Evolutionary conservation across 164 flowering plant genomes (phyloP).

Genomic region (Brasenia schreberi): DNA sequence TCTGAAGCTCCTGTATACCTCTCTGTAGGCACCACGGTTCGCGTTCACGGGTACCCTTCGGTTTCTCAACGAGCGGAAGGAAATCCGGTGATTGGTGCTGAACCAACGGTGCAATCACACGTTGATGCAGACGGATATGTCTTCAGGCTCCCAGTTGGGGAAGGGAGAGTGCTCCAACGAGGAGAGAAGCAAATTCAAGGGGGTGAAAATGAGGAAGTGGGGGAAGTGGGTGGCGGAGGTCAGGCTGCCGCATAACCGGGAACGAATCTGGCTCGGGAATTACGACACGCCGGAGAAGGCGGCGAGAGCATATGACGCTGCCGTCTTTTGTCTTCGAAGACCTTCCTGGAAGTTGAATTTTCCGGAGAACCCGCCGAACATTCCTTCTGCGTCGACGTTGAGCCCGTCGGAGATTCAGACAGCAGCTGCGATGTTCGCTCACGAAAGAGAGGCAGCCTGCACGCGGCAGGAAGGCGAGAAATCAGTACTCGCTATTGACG

Average conservation of each 20-base stretch:
- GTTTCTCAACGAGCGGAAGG: too few species aligned
- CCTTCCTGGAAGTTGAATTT: conserved; percentile 25
- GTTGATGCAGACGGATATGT: background rate
- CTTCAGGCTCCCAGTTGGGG: background rate
- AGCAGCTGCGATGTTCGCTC: conserved; percentile 23
- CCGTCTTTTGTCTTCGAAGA: conserved; percentile 26
- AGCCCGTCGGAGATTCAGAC: conserved; percentile 23
- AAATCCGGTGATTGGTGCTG: too few species aligned
- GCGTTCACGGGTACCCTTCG: too few species aligned
- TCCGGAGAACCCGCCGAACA: conserved; percentile 21
- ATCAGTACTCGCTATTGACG: background rate
- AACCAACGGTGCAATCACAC: background rate
- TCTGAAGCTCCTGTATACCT: too few species aligned
- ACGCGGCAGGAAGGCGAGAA: background rate
- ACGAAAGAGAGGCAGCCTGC: background rate
- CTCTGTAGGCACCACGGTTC: too few species aligned
- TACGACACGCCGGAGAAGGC: conserved; percentile 31
- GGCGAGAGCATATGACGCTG: conserved; percentile 39
- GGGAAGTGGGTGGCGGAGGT: conserved; percentile 41
- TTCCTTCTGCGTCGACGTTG: conserved; percentile 7
- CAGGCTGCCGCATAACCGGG: conserved; percentile 28
- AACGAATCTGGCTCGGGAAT: conserved; percentile 34
- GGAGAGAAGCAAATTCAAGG: conserved; percentile 15
- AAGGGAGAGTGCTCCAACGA: background rate
- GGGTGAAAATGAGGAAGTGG: conserved; percentile 40